Base-by-base conservation (phyloP, 805 yeast species). In the Candida maris region DNA sequence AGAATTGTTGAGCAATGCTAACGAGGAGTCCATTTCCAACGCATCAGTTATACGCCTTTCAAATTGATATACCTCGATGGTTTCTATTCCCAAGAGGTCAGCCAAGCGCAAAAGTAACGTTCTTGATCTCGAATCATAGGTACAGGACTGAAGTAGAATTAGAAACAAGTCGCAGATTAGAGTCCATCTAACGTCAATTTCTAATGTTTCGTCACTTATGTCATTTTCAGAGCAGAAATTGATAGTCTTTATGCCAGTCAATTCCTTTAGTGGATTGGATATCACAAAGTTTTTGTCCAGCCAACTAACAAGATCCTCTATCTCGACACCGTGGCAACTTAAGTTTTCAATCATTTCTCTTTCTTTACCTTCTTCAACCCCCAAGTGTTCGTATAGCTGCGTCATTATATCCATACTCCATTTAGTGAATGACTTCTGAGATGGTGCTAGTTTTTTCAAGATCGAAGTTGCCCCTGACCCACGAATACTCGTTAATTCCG, bases 41-140 rank as follows among this genome's bases (percentile, higher is more conserved):
- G 95, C 82, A 48, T 89, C 96, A 1, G 96, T 85, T 23, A 93
- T 78, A 44, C 97, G 71, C 49, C 93, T 73, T 59, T 93, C 97
- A 57, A 93, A 93, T 56, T 89, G 96, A 38, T 73, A 73, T 13
- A 93, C 72, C 54, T 91, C 97, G 15, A 85, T 54, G n/a, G 64
- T 46, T 0, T 71, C 50, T 4, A 89, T 71, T 2, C 73, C 77
- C 18, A 94, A 61, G 6, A 71, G 64, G 4, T 66, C 52, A 0
- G 91, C 89, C 54, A 91, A 87, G 19, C 67, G 62, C 28, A 84
- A 63, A 10, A 93, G 64, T n/a, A 93, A 62, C 0, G 93, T 71
- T 39, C 97, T 70, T 6, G 97, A 88, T 24, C 99, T 71, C 4
- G 96, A 64, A 59, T 93, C 99, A 56, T 87, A 94, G 37, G 78